A percentile compares a stretch with the other conserved stretches of the same genome.
phyloP scores from a whole-genome alignment of 2,329 filamentous ascomycete genomes.

The Pseudovirgaria hyperparasitica region DNA sequence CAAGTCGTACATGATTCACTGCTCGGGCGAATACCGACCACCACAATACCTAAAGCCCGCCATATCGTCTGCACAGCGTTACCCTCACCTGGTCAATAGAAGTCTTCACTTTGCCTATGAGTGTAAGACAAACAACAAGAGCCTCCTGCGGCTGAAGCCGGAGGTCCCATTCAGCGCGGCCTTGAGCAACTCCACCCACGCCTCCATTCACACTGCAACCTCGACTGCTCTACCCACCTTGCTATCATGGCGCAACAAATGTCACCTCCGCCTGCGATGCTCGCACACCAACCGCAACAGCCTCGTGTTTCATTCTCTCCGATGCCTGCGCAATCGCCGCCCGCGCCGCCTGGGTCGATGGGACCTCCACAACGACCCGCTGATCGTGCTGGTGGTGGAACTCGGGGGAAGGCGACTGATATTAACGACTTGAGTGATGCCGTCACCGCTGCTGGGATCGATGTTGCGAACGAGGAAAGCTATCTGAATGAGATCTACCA shows the following conservation, averaged over 20 bases:
- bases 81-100: no score
- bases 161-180: no score
- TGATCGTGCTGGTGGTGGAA: slow-evolving; percentile 36
- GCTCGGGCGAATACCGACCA: no score
- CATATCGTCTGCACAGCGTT: no score
- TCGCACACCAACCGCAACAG: slow-evolving; percentile 42
- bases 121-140: no score
- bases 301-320: slow-evolving; percentile 20
- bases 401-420: slow-evolving; percentile 45
- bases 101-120: no score
- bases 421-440: slow-evolving; percentile 73
- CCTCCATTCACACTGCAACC: slow-evolving; percentile 38
- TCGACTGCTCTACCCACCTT: slow-evolving; percentile 28
- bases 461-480: slow-evolving; percentile 76
- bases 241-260: slow-evolving; percentile 19
- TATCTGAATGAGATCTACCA: slow-evolving; percentile 59
- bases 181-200: slow-evolving; percentile 16
- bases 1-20: no score
- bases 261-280: slow-evolving; percentile 17
- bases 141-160: no score
- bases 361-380: slow-evolving; percentile 48
- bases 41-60: no score
- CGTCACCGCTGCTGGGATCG: slow-evolving; percentile 71
- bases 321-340: slow-evolving; percentile 6
- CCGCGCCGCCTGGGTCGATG: slow-evolving; percentile 37